Evolutionary conservation across 345 rosid genomes (phyloP), one percentile per base, ranked within the genome.

Genomic region (Lepidium sativum): DNA sequence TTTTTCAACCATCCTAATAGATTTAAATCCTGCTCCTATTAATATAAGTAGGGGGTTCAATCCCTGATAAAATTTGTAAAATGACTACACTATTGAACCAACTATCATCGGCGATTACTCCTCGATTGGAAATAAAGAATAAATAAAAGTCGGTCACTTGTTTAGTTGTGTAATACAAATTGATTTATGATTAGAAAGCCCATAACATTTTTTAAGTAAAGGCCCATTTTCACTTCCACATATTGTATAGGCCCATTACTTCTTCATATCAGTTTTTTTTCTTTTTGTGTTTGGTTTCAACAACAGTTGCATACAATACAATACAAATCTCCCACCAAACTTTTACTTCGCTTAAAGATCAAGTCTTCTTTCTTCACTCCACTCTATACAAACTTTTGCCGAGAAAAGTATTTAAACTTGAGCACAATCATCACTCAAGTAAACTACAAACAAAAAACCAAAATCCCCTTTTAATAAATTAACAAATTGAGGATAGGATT

Each of bases 291-390:
- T n/a, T n/a, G n/a, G n/a, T n/a, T n/a, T n/a, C n/a, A n/a, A n/a
- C n/a, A n/a, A n/a, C n/a, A n/a, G n/a, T n/a, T n/a, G n/a, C 29
- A 25, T 25, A 27, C 31, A 27, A 6, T 60, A 60, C 38, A 60
- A 53, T 54, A 59, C 23, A 75, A 34, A 76, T 78, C 77, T 63
- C 39, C 39, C 52, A 75, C 77, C 79, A 62, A 69, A 56, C 80
- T 45, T 27, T 37, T 52, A 41, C 54, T 67, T 80, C 73, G 49
- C 84, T 80, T 80, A 38, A 70, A 33, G 21, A 32, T 67, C 21
- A 83, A 75, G 81, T 25, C 68, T 79, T 45, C 70, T 58, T 67
- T 38, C 9, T 25, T 71, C 47, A 11, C 54, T 17, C 60, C 51
- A 63, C 52, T 45, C 42, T 48, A 8, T 2, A 11, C 39, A 37